Conservation (phyloP, 2,329 filamentous ascomycete species). For the Berkeleyomyces rouxiae region DNA sequence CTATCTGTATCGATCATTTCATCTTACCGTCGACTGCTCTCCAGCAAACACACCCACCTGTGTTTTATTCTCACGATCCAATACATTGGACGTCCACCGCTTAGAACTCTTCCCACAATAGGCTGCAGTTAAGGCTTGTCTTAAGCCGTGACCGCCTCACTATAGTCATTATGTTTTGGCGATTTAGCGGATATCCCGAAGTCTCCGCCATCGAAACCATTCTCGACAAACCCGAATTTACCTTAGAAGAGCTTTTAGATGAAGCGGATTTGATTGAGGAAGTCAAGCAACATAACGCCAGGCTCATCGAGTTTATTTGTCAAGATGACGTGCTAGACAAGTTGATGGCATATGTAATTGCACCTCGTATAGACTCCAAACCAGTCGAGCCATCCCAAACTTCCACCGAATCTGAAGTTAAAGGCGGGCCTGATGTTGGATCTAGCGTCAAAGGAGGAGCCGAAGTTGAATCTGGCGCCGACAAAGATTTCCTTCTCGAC, state of each 20-base stretch:
- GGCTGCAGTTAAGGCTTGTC: slow-evolving; percentile 14
- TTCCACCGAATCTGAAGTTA: background rate
- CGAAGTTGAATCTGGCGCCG: slow-evolving; percentile 10
- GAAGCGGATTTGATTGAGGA: slow-evolving; percentile 94
- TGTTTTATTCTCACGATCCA: no score
- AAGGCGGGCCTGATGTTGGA: slow-evolving; percentile 21
- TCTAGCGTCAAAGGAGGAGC: background rate
- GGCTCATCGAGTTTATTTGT: slow-evolving; percentile 88
- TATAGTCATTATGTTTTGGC: slow-evolving; percentile 85
- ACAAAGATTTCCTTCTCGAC: slow-evolving; percentile 25
- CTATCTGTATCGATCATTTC: background rate
- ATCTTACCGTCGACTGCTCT: background rate
- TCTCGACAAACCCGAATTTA: slow-evolving; percentile 91
- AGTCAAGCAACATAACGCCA: slow-evolving; percentile 94
- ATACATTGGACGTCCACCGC: background rate
- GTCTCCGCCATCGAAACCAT: slow-evolving; percentile 92
- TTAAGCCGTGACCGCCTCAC: slow-evolving; percentile 19
- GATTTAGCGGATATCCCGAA: slow-evolving; percentile 97
- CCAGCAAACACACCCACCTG: no score
- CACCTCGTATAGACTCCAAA: slow-evolving; percentile 49
- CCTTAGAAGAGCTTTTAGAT: slow-evolving; percentile 86
- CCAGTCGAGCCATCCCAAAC: slow-evolving; percentile 33
- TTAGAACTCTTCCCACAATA: background rate
- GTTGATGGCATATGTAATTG: slow-evolving; percentile 81
- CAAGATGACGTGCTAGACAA: slow-evolving; percentile 71